Evolutionary conservation across 805 yeast species (phyloP).

Genomic region (Kluyveromyces siamensis): DNA sequence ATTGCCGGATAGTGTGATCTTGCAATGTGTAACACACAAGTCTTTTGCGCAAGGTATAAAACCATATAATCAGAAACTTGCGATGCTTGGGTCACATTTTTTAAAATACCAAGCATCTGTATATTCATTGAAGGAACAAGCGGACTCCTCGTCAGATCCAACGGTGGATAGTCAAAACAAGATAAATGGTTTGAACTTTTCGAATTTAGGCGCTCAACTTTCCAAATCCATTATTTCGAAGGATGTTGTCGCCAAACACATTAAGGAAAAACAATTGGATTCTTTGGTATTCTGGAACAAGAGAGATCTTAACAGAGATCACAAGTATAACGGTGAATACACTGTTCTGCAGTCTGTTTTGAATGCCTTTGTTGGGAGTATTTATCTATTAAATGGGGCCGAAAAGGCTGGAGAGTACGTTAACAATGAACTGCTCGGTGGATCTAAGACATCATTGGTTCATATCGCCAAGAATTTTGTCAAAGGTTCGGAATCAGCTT

Average conservation of each 20-base stretch:
- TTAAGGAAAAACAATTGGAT: constrained; percentile 40
- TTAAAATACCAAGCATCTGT: constrained; percentile 36
- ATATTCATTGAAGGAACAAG: constrained; percentile 22
- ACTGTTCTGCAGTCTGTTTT: constrained; percentile 46
- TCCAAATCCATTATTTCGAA: constrained; percentile 46
- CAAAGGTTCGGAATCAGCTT: neutral
- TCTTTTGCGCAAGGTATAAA: constrained; percentile 86
- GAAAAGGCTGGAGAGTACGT: constrained; percentile 50
- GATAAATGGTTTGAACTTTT: constrained; percentile 44
- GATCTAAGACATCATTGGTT: constrained; percentile 12
- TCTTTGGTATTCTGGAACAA: constrained; percentile 59
- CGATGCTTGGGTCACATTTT: constrained; percentile 61
- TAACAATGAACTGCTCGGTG: constrained; percentile 37
- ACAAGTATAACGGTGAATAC: constrained; percentile 46
- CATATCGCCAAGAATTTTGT: constrained; percentile 8
- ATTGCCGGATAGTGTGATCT: constrained; percentile 50
- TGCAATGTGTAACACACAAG: constrained; percentile 87
- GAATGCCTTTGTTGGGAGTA: constrained; percentile 61
- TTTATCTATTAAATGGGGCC: constrained; percentile 54
- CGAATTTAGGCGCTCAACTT: constrained; percentile 47
- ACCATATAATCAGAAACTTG: constrained; percentile 82
- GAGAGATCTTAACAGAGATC: constrained; percentile 38
- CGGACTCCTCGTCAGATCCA: constrained; percentile 5
- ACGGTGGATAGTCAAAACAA: constrained; percentile 24
- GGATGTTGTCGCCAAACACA: constrained; percentile 41